Percentiles rank a stretch among this genome's conserved stretches.
Evolutionary conservation across 208 protist genomes (phyloP).

Genomic region (Leishmania turanica): DNA sequence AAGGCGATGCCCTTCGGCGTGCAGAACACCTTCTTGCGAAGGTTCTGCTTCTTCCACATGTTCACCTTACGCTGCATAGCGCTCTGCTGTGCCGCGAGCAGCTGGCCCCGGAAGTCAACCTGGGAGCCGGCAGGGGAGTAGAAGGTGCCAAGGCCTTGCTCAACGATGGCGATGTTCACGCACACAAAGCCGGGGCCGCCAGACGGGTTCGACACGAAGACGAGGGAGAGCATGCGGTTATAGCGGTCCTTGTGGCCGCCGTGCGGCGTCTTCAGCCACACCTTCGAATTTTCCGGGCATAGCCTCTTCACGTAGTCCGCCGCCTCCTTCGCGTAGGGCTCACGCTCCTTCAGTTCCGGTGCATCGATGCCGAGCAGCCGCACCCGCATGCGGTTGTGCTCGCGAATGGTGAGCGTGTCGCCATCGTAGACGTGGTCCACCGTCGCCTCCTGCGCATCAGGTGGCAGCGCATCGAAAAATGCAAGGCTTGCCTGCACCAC

Average conservation of each 20-base stretch:
- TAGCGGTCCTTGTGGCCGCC: slow-evolving; percentile 37
- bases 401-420: slow-evolving; percentile 60
- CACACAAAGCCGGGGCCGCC: slow-evolving; percentile 39
- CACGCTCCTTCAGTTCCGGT: slow-evolving; percentile 48
- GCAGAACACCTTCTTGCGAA: slow-evolving; percentile 34
- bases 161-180: slow-evolving; percentile 53
- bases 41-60: slow-evolving; percentile 48
- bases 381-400: slow-evolving; percentile 38
- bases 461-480: slow-evolving; percentile 36
- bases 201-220: slow-evolving; percentile 39
- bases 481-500: slow-evolving; percentile 13
- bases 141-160: slow-evolving; percentile 52
- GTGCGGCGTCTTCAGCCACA: slow-evolving; percentile 36
- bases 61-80: slow-evolving; percentile 30
- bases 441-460: slow-evolving; percentile 36
- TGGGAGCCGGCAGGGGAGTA: slow-evolving; percentile 32
- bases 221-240: slow-evolving; percentile 44
- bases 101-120: slow-evolving; percentile 16
- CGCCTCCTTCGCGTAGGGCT: slow-evolving; percentile 55
- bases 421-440: slow-evolving; percentile 68
- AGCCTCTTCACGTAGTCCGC: slow-evolving; percentile 43
- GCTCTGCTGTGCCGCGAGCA: slow-evolving; percentile 38
- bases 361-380: slow-evolving; percentile 62
- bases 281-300: slow-evolving; percentile 27
- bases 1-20: slow-evolving; percentile 55